These are phyloP conservation scores for Centaurea solstitialis DNA, from an alignment of 129 eudicot species.

Conservation along the genomic window DNA sequence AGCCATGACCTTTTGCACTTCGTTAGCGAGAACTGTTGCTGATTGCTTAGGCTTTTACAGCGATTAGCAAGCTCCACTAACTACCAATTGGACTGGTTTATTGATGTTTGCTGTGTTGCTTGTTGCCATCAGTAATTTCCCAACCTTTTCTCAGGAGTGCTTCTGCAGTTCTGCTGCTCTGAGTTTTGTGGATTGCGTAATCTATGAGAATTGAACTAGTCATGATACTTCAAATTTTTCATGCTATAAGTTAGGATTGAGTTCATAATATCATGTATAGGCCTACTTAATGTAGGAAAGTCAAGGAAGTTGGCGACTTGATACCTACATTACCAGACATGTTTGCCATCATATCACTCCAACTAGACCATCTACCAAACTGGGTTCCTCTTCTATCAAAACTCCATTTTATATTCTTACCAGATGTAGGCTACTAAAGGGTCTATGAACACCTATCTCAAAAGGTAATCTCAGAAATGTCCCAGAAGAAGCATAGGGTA, in stretches of 20 bases:
- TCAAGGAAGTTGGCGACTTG: too few species aligned
- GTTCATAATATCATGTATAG: background rate
- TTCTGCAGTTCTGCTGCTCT: background rate
- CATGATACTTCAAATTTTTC: background rate
- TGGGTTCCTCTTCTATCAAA: too few species aligned
- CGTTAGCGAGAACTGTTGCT: background rate
- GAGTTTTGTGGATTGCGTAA: background rate
- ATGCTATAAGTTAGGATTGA: background rate
- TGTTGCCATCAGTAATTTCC: background rate
- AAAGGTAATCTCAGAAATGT: background rate
- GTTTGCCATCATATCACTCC: too few species aligned
- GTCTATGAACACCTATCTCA: too few species aligned
- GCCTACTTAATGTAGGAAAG: background rate
- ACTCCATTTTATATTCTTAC: too few species aligned
- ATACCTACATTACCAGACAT: background rate
- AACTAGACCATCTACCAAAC: too few species aligned
- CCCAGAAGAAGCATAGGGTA: background rate
- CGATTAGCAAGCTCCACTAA: background rate
- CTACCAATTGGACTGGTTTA: background rate
- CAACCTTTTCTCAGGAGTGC: background rate
- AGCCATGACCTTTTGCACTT: too few species aligned
- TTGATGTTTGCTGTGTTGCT: background rate
- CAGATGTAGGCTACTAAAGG: too few species aligned
- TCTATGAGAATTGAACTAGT: background rate
- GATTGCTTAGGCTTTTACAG: background rate